Conservation (phyloP, 1,284 basidiomycete genomes). For the Cutaneotrichosporon arboriforme region DNA sequence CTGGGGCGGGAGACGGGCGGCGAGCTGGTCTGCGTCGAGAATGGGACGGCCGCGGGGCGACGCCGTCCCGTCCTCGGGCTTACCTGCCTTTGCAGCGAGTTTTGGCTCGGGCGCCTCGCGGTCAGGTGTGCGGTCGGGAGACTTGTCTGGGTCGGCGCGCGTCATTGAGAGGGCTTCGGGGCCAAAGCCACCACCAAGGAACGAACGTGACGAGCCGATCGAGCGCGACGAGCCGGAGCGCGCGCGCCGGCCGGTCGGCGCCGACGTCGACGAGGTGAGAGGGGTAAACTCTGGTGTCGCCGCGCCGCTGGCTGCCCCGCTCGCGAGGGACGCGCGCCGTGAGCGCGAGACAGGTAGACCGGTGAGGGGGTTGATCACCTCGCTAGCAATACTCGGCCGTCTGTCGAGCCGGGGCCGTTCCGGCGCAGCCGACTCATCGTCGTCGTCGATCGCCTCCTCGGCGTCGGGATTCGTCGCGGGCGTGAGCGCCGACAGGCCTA, state of each 20-base stretch:
- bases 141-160: neutral
- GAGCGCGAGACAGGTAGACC: conserved; percentile 26
- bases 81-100: neutral
- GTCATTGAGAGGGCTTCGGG: conserved; percentile 9
- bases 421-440: neutral
- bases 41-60: conserved; percentile 7
- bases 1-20: conserved; percentile 39
- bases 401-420: neutral
- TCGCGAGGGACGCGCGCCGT: conserved; percentile 1
- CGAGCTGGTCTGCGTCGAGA: conserved; percentile 34
- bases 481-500: neutral
- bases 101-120: neutral
- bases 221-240: neutral
- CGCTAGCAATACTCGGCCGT: conserved; percentile 12
- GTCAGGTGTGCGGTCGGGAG: too few species aligned
- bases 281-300: neutral
- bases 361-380: conserved; percentile 44
- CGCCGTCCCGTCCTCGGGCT: neutral
- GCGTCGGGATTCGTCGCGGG: neutral
- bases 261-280: neutral
- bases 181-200: neutral
- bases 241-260: neutral
- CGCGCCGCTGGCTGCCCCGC: neutral
- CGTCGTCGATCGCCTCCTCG: conserved; percentile 10
- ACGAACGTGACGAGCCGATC: neutral